Conservation (phyloP, 2,329 filamentous ascomycete genomes). For the Botrytis fragariae region DNA sequence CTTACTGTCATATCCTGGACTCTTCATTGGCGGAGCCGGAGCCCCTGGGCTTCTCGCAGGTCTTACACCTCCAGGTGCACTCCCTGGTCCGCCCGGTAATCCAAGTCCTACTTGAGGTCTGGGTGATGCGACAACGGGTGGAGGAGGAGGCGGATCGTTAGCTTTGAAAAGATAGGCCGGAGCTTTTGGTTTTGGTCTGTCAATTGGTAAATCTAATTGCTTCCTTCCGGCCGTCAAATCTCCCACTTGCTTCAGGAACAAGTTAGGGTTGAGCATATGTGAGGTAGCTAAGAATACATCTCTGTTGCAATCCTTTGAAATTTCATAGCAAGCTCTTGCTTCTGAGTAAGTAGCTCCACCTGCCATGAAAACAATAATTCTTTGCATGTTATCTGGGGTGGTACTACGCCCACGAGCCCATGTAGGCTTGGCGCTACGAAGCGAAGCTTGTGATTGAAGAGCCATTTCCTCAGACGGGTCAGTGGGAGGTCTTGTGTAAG, state of each 20-base stretch:
- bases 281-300: constrained; percentile 88
- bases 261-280: constrained; percentile 84
- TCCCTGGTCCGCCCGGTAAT: constrained; percentile 1
- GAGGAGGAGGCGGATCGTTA: constrained; percentile 52
- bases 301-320: constrained; percentile 67
- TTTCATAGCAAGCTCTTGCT: constrained; percentile 82
- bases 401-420: constrained; percentile 84
- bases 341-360: constrained; percentile 95
- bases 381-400: constrained; percentile 77
- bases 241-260: constrained; percentile 79
- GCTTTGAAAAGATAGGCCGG: constrained; percentile 84
- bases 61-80: constrained; percentile 1
- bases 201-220: constrained; percentile 75
- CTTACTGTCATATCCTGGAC: background rate
- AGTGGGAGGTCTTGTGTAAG: constrained; percentile 69
- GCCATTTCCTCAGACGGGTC: constrained; percentile 58
- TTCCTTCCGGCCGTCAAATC: constrained; percentile 76
- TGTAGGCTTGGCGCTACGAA: constrained; percentile 88
- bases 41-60: constrained; percentile 14
- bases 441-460: constrained; percentile 63
- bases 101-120: constrained; percentile 9
- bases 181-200: constrained; percentile 75
- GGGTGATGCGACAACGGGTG: constrained; percentile 33
- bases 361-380: constrained; percentile 91
- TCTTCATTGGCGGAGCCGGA: constrained; percentile 14